Base-by-base conservation (phyloP, 1,139 yeast genomes). In the Taphrina sp. region DNA sequence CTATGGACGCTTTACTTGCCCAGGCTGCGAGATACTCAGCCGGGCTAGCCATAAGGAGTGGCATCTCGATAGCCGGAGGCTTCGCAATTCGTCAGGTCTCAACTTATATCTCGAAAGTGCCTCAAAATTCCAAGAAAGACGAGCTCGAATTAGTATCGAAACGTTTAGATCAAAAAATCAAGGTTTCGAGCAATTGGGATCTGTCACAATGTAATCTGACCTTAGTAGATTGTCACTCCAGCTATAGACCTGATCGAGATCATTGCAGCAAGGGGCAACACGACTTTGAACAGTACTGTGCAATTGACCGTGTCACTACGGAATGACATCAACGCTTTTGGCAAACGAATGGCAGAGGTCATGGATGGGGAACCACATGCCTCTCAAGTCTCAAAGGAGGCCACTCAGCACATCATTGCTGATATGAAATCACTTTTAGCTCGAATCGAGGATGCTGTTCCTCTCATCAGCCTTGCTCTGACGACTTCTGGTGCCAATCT, bases 191-290 rank as follows among this genome's bases (percentile, higher is more conserved):
- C n/a, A n/a, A n/a, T n/a, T n/a, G n/a, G n/a, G n/a, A n/a, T n/a
- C n/a, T n/a, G n/a, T n/a, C n/a, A n/a, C n/a, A n/a, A n/a, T n/a
- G n/a, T n/a, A n/a, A n/a, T n/a, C n/a, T n/a, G n/a, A n/a, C n/a
- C n/a, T n/a, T n/a, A n/a, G n/a, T 26, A 31, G 55, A 81, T 85
- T 31, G 75, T 86, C 1, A 75, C 84, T 0, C 78, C 81, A 5
- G 83, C 94, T 0, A 82, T 85, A 56, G 94, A 85, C 60, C 71
- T 85, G 52, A 80, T 86, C 26, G 81, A 80, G 63, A 68, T 84
- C 38, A 79, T 83, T 26, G 80, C 87, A 2, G 86, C 89, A 0
- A 72, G 88, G 44, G 92, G 92, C 0, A 83, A 83, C 64, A 80
- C 89, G 0, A 76, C 79, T 14, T 70, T 85, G 56, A 80, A 76